Evolutionary conservation across 139 green algal species (phyloP).

Genomic region (Tetradesmus obliquus): DNA sequence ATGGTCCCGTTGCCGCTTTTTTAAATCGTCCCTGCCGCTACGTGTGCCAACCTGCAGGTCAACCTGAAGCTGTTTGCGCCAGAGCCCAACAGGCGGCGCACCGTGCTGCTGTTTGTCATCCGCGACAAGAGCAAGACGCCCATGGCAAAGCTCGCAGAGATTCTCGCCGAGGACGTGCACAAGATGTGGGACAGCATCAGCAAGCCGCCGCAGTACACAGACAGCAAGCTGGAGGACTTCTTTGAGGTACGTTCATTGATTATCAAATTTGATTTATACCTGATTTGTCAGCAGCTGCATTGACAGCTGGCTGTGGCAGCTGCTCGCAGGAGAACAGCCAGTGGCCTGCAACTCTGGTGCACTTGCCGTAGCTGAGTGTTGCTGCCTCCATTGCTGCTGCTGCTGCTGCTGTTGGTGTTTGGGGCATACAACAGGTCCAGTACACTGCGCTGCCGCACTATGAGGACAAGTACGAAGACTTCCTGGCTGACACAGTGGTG

Average conservation of each 20-base stretch:
- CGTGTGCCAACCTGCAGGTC: conserved; percentile 71
- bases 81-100: conserved; percentile 73
- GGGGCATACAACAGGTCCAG: conserved; percentile 66
- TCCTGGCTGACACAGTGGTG: conserved; percentile 79
- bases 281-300: not conserved
- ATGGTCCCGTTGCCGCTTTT: not conserved
- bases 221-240: conserved; percentile 77
- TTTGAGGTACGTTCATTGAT: conserved; percentile 82
- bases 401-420: not conserved
- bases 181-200: conserved; percentile 92
- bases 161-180: conserved; percentile 70
- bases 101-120: conserved; percentile 98
- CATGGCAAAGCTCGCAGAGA: conserved; percentile 61
- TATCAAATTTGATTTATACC: not conserved
- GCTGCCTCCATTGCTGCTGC: not conserved
- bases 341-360: not conserved
- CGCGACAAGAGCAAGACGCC: conserved; percentile 94
- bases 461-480: conserved; percentile 94
- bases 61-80: conserved; percentile 98
- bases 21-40: not conserved
- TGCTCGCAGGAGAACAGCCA: not conserved
- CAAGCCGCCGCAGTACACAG: conserved; percentile 87
- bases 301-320: not conserved
- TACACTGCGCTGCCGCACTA: conserved; percentile 93
- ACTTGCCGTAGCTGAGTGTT: not conserved